Base-by-base conservation (phyloP, 306 rosid genomes). In the Sesbania bispinosa region DNA sequence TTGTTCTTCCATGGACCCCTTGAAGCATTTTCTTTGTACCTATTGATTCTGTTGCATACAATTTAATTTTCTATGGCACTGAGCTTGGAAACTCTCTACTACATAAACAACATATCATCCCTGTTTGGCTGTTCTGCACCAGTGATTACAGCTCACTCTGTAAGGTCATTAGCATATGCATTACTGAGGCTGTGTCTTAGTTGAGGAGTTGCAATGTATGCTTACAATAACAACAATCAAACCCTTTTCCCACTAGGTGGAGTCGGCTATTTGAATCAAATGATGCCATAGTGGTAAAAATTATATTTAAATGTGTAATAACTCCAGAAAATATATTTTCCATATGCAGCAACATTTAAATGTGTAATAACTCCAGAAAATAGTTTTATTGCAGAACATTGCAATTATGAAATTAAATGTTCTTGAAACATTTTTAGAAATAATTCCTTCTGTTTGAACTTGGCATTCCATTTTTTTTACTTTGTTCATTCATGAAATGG, bases 1-100 rank as follows among this genome's bases (percentile, higher is more conserved):
- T 66, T n/a, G 36, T 10, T 48, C 33, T 79, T 24, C 10, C 26
- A n/a, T 58, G 52, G 39, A 18, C 11, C 48, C 63, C 55, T 24
- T n/a, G 39, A 66, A 61, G 18, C 21, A 35, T 50, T 62, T 62
- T 67, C 32, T 35, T 23, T 15, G 13, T 35, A 36, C 5, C 65
- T 46, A 10, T 23, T 69, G 57, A 47, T 64, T 73, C 33, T 61
- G 39, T 61, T 60, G 73, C 68, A 52, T 50, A 23, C 47, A 52
- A 50, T 47, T 55, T 32, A 29, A 46, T 35, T 18, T 14, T 59
- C 32, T 36, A 9, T 63, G 74, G 16, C 35, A 13, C 9, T 60
- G 62, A 32, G 7, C 46, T 55, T 57, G 30, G 29, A 63, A 55
- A 14, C 52, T 32, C 32, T 62, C 26, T 29, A 68, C 27, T 36